These are phyloP conservation scores for Cryptosporidium andersoni DNA, from an alignment of 169 alveolate genomes.

Conservation along the genomic window DNA sequence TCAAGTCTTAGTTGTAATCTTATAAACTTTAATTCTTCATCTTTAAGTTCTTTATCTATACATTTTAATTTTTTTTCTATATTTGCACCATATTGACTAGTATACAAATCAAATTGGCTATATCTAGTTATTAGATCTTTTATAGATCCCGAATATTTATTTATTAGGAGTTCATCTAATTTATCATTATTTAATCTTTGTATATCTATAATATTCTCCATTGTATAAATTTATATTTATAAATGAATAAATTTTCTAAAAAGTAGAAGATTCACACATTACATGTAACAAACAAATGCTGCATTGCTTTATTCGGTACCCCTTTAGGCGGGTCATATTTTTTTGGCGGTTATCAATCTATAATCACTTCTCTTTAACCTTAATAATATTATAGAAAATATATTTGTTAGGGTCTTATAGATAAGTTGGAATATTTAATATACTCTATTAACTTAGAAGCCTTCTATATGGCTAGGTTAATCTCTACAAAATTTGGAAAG, in stretches of 20 bases:
- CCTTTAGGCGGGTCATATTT: too few species aligned
- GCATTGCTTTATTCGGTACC: too few species aligned
- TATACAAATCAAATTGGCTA: background rate
- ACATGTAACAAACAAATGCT: too few species aligned
- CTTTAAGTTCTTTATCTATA: background rate
- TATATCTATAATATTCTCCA: too few species aligned
- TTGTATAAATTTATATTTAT: too few species aligned
- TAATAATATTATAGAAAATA: too few species aligned
- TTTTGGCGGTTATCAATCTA: conserved; percentile 4
- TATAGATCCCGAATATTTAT: conserved; percentile 33
- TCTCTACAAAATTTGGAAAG: conserved; percentile 26
- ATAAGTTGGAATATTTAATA: too few species aligned
- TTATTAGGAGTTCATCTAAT: conserved; percentile 11
- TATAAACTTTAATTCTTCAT: conserved; percentile 17
- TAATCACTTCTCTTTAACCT: background rate
- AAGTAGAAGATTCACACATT: too few species aligned
- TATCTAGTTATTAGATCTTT: conserved; percentile 2
- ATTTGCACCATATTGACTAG: conserved; percentile 17
- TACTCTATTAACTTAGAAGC: background rate
- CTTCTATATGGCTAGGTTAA: background rate
- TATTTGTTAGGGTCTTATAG: too few species aligned
- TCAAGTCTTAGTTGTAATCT: conserved; percentile 42
- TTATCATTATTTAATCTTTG: background rate
- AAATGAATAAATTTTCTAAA: too few species aligned
- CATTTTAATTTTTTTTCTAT: conserved; percentile 17